phyloP scores from a whole-genome alignment of 192 early-diverging fungal species.

The Mortierella claussenii region DNA sequence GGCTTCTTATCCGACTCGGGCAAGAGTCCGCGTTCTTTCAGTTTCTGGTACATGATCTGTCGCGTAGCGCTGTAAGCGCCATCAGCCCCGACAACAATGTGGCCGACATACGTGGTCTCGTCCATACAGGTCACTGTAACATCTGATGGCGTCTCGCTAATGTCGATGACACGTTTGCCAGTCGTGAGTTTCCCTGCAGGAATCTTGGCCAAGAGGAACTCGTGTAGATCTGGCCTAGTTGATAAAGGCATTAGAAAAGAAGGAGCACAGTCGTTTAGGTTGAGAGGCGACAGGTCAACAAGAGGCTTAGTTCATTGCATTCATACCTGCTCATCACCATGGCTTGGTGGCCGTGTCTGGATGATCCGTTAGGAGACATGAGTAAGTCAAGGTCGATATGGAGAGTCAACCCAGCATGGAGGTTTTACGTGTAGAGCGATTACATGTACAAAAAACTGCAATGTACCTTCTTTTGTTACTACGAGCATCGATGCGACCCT shows the following conservation, averaged over 20 bases:
- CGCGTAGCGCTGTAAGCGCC: slow-evolving; percentile 48
- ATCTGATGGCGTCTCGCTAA: slow-evolving; percentile 23
- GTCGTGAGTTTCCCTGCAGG: slow-evolving; percentile 33
- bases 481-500: slow-evolving; percentile 45
- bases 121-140: slow-evolving; percentile 46
- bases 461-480: slow-evolving; percentile 37
- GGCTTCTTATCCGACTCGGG: slow-evolving; percentile 42
- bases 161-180: slow-evolving; percentile 45
- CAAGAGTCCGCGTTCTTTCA: slow-evolving; percentile 10
- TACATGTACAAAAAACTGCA: too few species aligned
- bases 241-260: neutral
- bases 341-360: slow-evolving; percentile 39
- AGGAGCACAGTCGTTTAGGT: neutral
- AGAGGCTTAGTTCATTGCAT: neutral
- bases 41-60: slow-evolving; percentile 42
- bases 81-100: slow-evolving; percentile 40
- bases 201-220: slow-evolving; percentile 35
- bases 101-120: slow-evolving; percentile 43
- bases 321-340: slow-evolving; percentile 52
- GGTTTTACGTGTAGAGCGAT: too few species aligned
- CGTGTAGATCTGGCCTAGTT: slow-evolving; percentile 36
- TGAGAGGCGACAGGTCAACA: neutral
- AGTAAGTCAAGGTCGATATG: neutral
- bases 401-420: too few species aligned
- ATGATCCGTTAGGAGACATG: neutral